Evolutionary conservation across 176 grass and related monocot species (phyloP), one percentile per base, ranked within the genome.

Genomic region (Canna indica): DNA sequence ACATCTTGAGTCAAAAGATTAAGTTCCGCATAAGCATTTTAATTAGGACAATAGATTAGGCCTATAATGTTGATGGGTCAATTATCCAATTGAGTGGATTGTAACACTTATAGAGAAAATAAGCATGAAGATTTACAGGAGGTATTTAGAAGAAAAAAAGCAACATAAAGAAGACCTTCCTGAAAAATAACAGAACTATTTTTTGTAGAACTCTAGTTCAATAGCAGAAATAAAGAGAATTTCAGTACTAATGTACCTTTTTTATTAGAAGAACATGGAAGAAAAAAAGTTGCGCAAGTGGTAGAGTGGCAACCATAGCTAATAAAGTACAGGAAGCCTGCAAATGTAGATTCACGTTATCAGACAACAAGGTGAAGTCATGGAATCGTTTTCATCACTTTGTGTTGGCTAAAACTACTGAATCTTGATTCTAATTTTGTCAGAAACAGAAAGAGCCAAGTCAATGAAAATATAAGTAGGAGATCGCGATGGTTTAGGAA

Each of bases 201-300:
- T 50, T 50, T 11, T 15, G n/a, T n/a, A n/a, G 4, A 50, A 50
- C 14, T 50, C 47, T 18, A 20, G 47, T 50, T 20, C 15, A 22
- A 16, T 50, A 50, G 47, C 14, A 50, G 47, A 50, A 20, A 50
- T 11, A 50, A 20, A 16, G 18, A 38, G 7, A 38, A 38, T 38
- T 50, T 50, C 14, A 18, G 15, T 30, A 59, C 66, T 22, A 16
- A 38, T 27, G 27, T 31, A 7, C 93, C 84, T 97, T 97, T 78
- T 97, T 99, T 75, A 99, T 80, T 61, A 99, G 80, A 85, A 99
- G 94, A 65, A 99, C 73, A 75, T 99, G 94, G 74, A 99, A 99
- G 83, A 88, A 99, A 63, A 99, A 78, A 68, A 99, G 89, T 73
- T 99, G 94, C 63, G 75, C 86, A 44, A 99, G 83, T 64, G 94